Percentiles rank a stretch among this genome's conserved stretches.
Evolutionary conservation across 208 protist genomes (phyloP).

Genomic region (Angomonas ambiguus): DNA sequence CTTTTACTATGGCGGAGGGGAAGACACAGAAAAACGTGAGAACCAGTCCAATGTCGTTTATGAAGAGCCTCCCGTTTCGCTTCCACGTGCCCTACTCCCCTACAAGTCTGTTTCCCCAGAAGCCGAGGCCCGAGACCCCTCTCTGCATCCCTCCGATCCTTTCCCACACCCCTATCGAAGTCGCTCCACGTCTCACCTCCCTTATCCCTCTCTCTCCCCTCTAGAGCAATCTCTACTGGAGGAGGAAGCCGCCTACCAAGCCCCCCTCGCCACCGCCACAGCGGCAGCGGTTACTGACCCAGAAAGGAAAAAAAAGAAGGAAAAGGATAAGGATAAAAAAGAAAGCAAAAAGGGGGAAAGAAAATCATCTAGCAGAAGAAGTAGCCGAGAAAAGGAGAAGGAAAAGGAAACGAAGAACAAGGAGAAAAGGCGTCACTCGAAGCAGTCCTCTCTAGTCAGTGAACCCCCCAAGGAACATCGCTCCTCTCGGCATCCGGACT

Average conservation of each 20-base stretch:
- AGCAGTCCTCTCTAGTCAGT: background rate
- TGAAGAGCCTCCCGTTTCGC: background rate
- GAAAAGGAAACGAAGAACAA: background rate
- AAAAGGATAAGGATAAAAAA: conserved; percentile 12
- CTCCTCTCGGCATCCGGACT: background rate
- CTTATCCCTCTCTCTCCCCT: conserved; percentile 3
- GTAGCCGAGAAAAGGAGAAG: conserved; percentile 4
- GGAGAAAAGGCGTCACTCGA: conserved; percentile 1
- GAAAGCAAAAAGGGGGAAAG: conserved; percentile 4
- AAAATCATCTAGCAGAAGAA: background rate
- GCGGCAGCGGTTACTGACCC: background rate
- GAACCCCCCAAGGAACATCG: background rate
- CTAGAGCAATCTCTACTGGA: conserved; percentile 3
- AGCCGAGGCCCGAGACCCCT: background rate
- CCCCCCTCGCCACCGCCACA: background rate
- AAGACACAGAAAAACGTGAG: background rate
- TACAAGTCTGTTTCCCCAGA: background rate
- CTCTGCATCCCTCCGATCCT: background rate
- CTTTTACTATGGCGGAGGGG: background rate
- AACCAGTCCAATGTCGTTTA: background rate
- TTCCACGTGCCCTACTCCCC: background rate
- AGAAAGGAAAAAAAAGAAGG: conserved; percentile 13
- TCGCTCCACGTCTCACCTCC: too few species aligned
- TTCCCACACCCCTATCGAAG: background rate
- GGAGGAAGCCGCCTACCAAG: conserved; percentile 1